These are phyloP conservation scores for Exophiala xenobiotica DNA, from an alignment of 2,329 filamentous ascomycete species.

Conservation along the genomic window DNA sequence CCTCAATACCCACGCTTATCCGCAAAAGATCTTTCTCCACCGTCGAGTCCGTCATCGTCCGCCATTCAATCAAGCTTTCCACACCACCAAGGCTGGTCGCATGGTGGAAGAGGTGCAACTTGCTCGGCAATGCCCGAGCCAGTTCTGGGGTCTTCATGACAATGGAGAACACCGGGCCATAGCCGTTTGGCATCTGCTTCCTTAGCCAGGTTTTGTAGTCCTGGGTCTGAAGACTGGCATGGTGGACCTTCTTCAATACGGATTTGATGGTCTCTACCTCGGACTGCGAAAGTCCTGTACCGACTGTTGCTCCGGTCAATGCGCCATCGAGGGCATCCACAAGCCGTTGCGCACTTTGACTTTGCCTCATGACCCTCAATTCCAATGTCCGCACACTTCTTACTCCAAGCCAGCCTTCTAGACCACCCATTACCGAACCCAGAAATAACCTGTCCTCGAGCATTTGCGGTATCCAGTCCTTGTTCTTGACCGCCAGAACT, in stretches of 20 bases:
- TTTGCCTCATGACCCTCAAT: constrained; percentile 76
- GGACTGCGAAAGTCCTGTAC: constrained; percentile 40
- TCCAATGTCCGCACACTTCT: constrained; percentile 83
- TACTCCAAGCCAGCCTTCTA: constrained; percentile 91
- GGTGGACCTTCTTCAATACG: constrained; percentile 63
- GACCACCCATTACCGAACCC: constrained; percentile 79
- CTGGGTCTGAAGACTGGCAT: constrained; percentile 75
- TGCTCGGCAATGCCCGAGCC: constrained; percentile 72
- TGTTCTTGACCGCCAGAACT: constrained; percentile 64
- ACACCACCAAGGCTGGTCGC: constrained; percentile 90
- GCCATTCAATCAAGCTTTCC: constrained; percentile 94
- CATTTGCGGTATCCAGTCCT: constrained; percentile 62
- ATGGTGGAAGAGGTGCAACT: constrained; percentile 82
- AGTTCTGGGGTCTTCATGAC: constrained; percentile 59
- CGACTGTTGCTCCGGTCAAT: constrained; percentile 39
- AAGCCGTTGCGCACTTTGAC: constrained; percentile 65
- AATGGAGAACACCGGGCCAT: constrained; percentile 82
- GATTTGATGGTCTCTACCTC: constrained; percentile 49
- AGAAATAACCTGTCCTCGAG: constrained; percentile 70
- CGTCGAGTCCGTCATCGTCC: constrained; percentile 72
- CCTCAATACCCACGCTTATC: constrained; percentile 84
- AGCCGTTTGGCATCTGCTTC: constrained; percentile 88
- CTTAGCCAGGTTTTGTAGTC: constrained; percentile 69
- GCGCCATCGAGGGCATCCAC: constrained; percentile 68
- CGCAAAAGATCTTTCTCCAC: constrained; percentile 40